These are phyloP conservation scores for Coelastrella sp. DNA, from an alignment of 139 green algal genomes.

Conservation along the genomic window DNA sequence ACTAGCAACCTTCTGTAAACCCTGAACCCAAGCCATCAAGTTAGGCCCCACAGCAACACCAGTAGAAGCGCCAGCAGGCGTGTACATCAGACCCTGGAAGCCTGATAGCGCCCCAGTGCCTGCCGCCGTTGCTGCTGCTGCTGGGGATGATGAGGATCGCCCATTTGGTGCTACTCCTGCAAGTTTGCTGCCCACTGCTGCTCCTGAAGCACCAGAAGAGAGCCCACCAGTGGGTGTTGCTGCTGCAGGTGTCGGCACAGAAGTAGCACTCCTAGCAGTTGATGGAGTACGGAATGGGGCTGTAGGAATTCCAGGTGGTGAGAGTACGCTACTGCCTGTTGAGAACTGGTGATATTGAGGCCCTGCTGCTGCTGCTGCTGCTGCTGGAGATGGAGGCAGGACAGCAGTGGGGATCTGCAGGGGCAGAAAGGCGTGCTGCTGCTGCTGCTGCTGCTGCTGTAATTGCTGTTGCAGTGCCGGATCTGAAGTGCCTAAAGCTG, in stretches of 20 bases:
- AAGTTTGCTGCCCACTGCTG: neutral
- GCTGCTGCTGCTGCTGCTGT: neutral
- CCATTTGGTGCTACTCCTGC: neutral
- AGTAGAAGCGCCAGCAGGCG: conserved; percentile 20
- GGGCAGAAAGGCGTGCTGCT: neutral
- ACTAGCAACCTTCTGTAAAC: neutral
- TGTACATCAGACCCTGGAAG: conserved; percentile 11
- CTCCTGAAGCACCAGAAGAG: neutral
- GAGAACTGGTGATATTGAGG: neutral
- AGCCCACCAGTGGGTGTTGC: neutral
- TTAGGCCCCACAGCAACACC: neutral
- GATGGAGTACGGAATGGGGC: neutral
- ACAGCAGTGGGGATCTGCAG: neutral
- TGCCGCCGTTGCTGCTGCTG: neutral
- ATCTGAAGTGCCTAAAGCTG: too few species aligned
- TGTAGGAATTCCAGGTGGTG: neutral
- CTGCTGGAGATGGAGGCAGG: neutral
- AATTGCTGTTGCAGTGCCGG: neutral
- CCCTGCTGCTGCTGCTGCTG: neutral
- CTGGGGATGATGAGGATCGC: neutral
- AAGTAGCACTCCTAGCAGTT: neutral
- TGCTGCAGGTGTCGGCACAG: neutral
- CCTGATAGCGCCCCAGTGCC: neutral
- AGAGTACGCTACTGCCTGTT: neutral
- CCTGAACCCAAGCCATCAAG: conserved; percentile 15